Base-by-base conservation (phyloP, 2,329 filamentous ascomycete genomes). In the Trichophyton verrucosum region DNA sequence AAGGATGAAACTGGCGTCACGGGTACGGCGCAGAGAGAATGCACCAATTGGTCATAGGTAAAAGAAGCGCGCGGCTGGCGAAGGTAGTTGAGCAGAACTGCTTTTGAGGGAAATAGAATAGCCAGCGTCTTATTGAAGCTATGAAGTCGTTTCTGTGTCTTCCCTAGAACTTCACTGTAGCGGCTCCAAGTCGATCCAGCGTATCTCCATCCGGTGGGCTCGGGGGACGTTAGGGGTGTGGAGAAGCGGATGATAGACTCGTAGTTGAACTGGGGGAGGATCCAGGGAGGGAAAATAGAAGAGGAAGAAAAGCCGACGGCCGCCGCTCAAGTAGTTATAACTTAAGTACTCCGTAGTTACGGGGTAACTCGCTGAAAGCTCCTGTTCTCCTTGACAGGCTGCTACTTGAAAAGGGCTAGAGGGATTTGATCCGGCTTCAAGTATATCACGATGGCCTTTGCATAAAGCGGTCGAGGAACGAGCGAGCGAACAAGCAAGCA, bases 1-100 rank as follows among this genome's bases (percentile, higher is more conserved):
- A 33, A 33, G 49, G 49, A 30, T 13, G 44, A 47, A 44, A 47
- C 22, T 33, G 49, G 22, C 49, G 27, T 53, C 49, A 53, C 22
- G 27, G n/a, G 15, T 53, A 33, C 27, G n/a, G 49, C 49, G 27
- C 22, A 53, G 22, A 33, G 13, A 53, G 22, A 11, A 30, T 30
- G 22, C 49, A 53, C 27, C 49, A 53, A 53, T 53, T 30, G 49
- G 49, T 53, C 49, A 53, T 63, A 47, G 47, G 22, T 15, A 24
- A 33, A 53, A 53, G 49, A 53, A 53, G 27, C 22, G 22, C 49
- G 49, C 22, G 49, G 49, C 27, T n/a, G 49, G 9, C 27, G 22
- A 53, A 13, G 13, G 22, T 7, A 15, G 15, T 30, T 38, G 13
- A 33, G 24, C 49, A n/a, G 22, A 53, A 6, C n/a, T 47, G 40